Percentiles rank a stretch among this genome's conserved stretches.
These are phyloP conservation scores for Trichophyton rubrum DNA, from an alignment of 2,329 filamentous ascomycete genomes.

Conservation along the genomic window DNA sequence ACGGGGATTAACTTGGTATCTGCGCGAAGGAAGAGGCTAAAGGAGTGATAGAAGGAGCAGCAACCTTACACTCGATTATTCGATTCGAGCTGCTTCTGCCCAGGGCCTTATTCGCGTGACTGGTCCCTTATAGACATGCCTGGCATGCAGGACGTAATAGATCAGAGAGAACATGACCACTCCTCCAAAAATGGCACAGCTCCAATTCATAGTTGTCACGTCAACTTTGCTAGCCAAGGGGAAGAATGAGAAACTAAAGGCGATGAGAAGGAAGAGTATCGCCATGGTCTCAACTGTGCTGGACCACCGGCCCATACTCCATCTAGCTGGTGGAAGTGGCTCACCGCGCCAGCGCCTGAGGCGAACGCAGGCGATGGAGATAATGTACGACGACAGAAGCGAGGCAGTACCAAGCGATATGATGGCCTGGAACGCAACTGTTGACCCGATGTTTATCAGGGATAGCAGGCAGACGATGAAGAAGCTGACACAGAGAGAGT, in stretches of 20 bases:
- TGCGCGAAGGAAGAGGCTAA: background rate
- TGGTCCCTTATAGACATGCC: constrained; percentile 21
- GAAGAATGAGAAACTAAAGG: constrained; percentile 13
- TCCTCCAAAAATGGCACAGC: constrained; percentile 32
- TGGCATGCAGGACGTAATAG: constrained; percentile 27
- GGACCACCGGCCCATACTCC: constrained; percentile 34
- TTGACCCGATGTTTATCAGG: constrained; percentile 40
- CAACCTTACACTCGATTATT: background rate
- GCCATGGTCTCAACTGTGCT: constrained; percentile 11
- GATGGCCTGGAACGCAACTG: constrained; percentile 32
- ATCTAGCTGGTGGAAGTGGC: constrained; percentile 33
- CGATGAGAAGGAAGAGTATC: constrained; percentile 10
- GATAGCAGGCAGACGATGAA: constrained; percentile 27
- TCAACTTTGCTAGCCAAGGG: constrained; percentile 8
- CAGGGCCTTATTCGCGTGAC: constrained; percentile 15
- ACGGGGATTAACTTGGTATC: too few relatives aligned
- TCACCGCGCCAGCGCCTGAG: constrained; percentile 33
- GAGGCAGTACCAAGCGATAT: constrained; percentile 29
- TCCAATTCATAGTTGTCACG: constrained; percentile 13
- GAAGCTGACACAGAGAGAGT: constrained; percentile 18
- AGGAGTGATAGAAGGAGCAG: background rate
- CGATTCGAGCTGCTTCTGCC: constrained; percentile 6
- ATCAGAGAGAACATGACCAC: constrained; percentile 28
- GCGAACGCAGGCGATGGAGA: constrained; percentile 36
- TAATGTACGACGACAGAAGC: constrained; percentile 30